Conservation (phyloP, 2,329 filamentous ascomycete genomes). For the Beauveria sp. region DNA sequence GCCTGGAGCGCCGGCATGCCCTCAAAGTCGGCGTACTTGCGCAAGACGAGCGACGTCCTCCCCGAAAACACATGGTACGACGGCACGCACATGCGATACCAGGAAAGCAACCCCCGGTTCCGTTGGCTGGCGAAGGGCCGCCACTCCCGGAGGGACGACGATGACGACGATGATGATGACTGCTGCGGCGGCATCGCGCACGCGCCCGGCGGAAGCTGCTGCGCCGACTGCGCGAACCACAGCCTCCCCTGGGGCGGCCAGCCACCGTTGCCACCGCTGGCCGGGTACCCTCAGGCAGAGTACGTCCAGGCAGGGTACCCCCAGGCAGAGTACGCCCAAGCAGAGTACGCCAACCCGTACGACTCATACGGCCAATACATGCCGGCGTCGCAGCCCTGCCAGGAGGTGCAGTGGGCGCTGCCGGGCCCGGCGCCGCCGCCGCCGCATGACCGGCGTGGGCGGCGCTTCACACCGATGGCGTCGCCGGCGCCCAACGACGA, state of each 20-base stretch:
- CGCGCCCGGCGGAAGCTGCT: not conserved
- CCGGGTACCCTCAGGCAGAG: too few species aligned
- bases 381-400: not conserved
- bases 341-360: not conserved
- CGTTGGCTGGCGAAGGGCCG: not conserved
- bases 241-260: not conserved
- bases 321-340: not conserved
- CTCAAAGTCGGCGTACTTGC: slow-evolving; percentile 16
- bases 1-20: slow-evolving; percentile 22
- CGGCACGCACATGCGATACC: not conserved
- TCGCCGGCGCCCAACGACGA: not conserved
- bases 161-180: not conserved
- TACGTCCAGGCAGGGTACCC: too few species aligned
- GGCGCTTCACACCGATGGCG: not conserved
- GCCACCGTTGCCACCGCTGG: not conserved
- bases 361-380: not conserved
- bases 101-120: not conserved
- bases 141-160: not conserved
- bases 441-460: not conserved
- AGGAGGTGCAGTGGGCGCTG: not conserved
- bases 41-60: slow-evolving; percentile 21
- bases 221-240: not conserved
- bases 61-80: slow-evolving; percentile 17
- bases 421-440: not conserved
- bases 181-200: not conserved